A percentile compares a stretch with the other conserved stretches of the same genome.
These are phyloP conservation scores for Avena sativa DNA, from an alignment of 176 grass and related monocot genomes.

Conservation along the genomic window DNA sequence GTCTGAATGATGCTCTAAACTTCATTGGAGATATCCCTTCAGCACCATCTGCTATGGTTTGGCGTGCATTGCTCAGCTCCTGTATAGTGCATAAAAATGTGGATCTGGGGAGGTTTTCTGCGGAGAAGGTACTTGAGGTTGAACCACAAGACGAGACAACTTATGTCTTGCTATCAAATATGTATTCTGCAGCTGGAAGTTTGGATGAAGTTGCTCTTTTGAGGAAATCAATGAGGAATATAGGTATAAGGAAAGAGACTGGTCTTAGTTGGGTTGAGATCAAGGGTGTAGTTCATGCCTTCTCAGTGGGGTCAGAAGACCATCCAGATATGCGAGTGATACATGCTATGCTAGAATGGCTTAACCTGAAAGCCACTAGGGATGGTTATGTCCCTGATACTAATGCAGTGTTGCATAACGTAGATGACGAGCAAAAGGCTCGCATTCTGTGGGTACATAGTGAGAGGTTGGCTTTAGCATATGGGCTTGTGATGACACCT, in stretches of 20 bases:
- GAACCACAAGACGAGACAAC: constrained; percentile 57
- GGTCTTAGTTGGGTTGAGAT: constrained; percentile 63
- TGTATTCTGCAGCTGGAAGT: constrained; percentile 63
- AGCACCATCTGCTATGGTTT: constrained; percentile 58
- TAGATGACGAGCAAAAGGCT: constrained; percentile 50
- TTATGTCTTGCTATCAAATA: constrained; percentile 61
- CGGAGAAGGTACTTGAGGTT: constrained; percentile 59
- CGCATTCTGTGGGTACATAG: constrained; percentile 60
- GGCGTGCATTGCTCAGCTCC: constrained; percentile 58
- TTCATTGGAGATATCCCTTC: constrained; percentile 55
- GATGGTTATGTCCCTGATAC: constrained; percentile 56
- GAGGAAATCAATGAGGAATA: constrained; percentile 62
- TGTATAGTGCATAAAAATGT: constrained; percentile 60
- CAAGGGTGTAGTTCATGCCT: constrained; percentile 54
- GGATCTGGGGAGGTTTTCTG: constrained; percentile 53
- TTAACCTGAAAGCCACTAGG: constrained; percentile 42
- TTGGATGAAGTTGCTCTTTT: constrained; percentile 57
- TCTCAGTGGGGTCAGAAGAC: constrained; percentile 53
- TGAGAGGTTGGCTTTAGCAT: constrained; percentile 64
- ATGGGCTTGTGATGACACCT: constrained; percentile 52
- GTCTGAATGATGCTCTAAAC: constrained; percentile 49
- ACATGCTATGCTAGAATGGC: constrained; percentile 57
- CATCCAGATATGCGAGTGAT: constrained; percentile 65
- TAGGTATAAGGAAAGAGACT: constrained; percentile 54
- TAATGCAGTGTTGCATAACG: constrained; percentile 50